A percentile compares a stretch with the other conserved stretches of the same genome.
Conservation (phyloP, 2,329 filamentous ascomycete species). For the Decorospora gaudefroyi region DNA sequence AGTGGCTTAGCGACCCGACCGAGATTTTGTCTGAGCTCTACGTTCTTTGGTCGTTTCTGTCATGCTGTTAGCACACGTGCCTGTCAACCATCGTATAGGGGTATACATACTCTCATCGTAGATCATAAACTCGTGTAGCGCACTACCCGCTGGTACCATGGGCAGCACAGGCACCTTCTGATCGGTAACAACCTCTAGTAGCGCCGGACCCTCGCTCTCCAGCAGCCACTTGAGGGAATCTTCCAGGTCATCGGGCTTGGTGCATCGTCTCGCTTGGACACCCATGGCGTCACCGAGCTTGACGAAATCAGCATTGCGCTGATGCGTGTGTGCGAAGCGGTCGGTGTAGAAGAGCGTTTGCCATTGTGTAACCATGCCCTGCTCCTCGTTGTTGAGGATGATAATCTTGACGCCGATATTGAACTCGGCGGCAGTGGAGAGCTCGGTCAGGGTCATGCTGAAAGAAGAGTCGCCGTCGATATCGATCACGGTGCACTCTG, state of each 20-base stretch:
- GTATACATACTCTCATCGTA: conserved; percentile 72
- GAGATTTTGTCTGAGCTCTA: conserved; percentile 37
- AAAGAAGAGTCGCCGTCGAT: conserved; percentile 99
- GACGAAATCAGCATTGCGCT: conserved; percentile 93
- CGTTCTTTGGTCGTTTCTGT: conserved; percentile 33
- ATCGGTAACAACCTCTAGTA: conserved; percentile 91
- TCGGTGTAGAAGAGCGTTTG: conserved; percentile 97
- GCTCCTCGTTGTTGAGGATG: conserved; percentile 94
- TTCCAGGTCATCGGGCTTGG: conserved; percentile 75
- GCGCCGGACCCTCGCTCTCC: conserved; percentile 79
- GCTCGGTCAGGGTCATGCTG: conserved; percentile 96
- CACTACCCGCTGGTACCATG: conserved; percentile 90
- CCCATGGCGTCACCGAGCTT: conserved; percentile 92
- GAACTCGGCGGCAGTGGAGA: conserved; percentile 91
- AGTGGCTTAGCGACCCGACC: conserved; percentile 32
- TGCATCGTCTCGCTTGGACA: conserved; percentile 72
- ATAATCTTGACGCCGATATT: conserved; percentile 96
- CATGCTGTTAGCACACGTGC: conserved; percentile 8
- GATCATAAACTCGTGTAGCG: conserved; percentile 88
- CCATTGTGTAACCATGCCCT: conserved; percentile 99
- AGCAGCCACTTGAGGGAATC: conserved; percentile 87
- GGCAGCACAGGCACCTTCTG: conserved; percentile 91
- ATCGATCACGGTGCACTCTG: conserved; percentile 86
- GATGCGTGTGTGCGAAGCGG: conserved; percentile 88
- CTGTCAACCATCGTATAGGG: too few species aligned